A percentile compares a stretch with the other conserved stretches of the same genome.
Conservation (phyloP, 805 yeast genomes). For the Vanderwaltozyma yarrowii region DNA sequence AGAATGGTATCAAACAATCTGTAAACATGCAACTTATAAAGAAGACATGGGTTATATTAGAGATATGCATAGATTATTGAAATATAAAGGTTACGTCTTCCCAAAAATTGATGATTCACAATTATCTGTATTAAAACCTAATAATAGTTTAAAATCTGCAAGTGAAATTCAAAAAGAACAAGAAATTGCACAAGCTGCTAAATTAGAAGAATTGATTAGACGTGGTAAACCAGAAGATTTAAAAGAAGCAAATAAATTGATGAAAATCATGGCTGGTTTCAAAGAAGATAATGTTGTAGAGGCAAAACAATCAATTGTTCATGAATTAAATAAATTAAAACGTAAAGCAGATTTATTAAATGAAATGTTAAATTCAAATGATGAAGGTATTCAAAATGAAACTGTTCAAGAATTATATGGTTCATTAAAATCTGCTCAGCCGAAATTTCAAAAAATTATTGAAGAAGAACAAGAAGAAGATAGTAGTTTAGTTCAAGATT, state of each 20-base stretch:
- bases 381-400: constrained; percentile 37
- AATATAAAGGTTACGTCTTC: constrained; percentile 85
- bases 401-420: constrained; percentile 70
- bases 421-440: constrained; percentile 73
- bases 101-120: constrained; percentile 89
- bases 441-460: constrained; percentile 74
- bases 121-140: constrained; percentile 85
- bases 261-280: constrained; percentile 98
- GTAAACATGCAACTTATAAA: constrained; percentile 79
- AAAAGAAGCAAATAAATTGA: constrained; percentile 90
- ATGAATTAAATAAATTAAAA: constrained; percentile 73
- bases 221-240: constrained; percentile 93
- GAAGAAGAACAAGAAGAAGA: constrained; percentile 62
- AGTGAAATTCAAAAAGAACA: constrained; percentile 91
- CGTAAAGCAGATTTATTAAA: constrained; percentile 79
- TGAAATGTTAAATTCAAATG: constrained; percentile 64
- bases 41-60: constrained; percentile 87
- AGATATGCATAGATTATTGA: constrained; percentile 88
- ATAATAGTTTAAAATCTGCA: constrained; percentile 75
- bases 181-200: constrained; percentile 85
- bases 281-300: constrained; percentile 60
- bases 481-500: constrained; percentile 52
- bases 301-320: constrained; percentile 67
- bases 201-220: constrained; percentile 88
- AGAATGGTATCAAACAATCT: constrained; percentile 95